Conservation (phyloP, 768 basidiomycete genomes). For the Cystobasidium ongulense region DNA sequence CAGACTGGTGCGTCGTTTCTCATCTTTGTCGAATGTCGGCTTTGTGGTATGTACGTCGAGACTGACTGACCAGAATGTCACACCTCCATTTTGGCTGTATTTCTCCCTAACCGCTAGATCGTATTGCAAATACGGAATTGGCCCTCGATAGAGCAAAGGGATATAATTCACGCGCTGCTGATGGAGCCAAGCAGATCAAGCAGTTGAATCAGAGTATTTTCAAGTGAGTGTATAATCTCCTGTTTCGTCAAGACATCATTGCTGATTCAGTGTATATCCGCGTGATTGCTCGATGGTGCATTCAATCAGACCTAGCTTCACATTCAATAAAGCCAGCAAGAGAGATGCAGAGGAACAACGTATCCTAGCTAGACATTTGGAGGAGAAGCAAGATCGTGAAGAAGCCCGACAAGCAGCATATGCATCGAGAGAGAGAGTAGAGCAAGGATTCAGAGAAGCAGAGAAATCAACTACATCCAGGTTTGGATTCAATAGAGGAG, state of each 20-base stretch:
- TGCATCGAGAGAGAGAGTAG: slow-evolving; percentile 77
- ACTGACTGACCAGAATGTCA: neutral
- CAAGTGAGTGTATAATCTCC: slow-evolving; percentile 55
- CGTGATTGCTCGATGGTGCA: neutral
- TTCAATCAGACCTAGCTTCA: slow-evolving; percentile 48
- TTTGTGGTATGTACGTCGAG: slow-evolving; percentile 2
- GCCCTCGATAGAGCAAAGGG: slow-evolving; percentile 88
- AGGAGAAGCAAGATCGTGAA: slow-evolving; percentile 74
- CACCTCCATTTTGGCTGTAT: too few species aligned
- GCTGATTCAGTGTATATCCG: neutral
- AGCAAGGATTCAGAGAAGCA: slow-evolving; percentile 60
- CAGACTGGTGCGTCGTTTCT: slow-evolving; percentile 66
- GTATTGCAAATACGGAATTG: slow-evolving; percentile 82
- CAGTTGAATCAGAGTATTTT: slow-evolving; percentile 92
- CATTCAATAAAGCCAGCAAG: slow-evolving; percentile 87
- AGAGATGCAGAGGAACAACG: slow-evolving; percentile 78
- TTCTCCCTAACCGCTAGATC: slow-evolving; percentile 43
- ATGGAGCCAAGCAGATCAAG: slow-evolving; percentile 87
- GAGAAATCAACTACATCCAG: slow-evolving; percentile 44
- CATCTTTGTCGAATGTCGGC: too few species aligned
- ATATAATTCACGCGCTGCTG: slow-evolving; percentile 75
- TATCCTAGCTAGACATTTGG: slow-evolving; percentile 73
- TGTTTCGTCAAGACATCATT: too few species aligned
- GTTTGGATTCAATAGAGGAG: slow-evolving; percentile 34
- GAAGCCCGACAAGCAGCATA: slow-evolving; percentile 75